Percentiles rank a stretch among this genome's conserved stretches.
phyloP scores from a whole-genome alignment of 768 basidiomycete species.

The Trametes sanguinea region DNA sequence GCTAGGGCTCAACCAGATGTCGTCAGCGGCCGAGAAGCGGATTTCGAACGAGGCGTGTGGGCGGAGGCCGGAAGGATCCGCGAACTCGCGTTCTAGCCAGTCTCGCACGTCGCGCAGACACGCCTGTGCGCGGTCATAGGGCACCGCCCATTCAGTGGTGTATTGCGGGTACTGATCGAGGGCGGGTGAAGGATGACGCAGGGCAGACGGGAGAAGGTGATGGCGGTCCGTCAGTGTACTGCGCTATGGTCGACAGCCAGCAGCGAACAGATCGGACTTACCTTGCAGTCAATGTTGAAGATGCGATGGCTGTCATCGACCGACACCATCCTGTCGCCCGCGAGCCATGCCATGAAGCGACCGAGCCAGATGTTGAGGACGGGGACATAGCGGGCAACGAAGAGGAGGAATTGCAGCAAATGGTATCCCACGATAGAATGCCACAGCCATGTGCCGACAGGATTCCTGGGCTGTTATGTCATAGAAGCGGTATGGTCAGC shows the following conservation, averaged over 20 bases:
- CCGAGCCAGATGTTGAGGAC: constrained; percentile 65
- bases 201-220: background rate
- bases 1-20: constrained; percentile 93
- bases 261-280: constrained; percentile 42
- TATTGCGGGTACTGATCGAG: constrained; percentile 76
- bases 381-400: constrained; percentile 67
- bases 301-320: constrained; percentile 81
- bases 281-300: constrained; percentile 93
- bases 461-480: constrained; percentile 49
- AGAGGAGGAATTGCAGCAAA: constrained; percentile 80
- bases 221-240: background rate
- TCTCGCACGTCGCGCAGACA: constrained; percentile 71
- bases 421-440: constrained; percentile 76
- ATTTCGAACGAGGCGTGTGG: constrained; percentile 95
- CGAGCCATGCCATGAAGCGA: constrained; percentile 69
- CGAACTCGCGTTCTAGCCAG: constrained; percentile 71
- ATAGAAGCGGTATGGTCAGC: background rate
- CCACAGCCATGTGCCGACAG: constrained; percentile 65
- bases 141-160: constrained; percentile 95
- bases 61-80: constrained; percentile 70
- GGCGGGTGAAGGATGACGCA: background rate
- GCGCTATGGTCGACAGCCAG: background rate
- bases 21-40: constrained; percentile 83
- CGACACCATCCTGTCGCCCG: constrained; percentile 51
- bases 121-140: constrained; percentile 61